A percentile compares a stretch with the other conserved stretches of the same genome.
These are phyloP conservation scores for Colletotrichum sojae DNA, from an alignment of 2,329 filamentous ascomycete species.

Conservation along the genomic window DNA sequence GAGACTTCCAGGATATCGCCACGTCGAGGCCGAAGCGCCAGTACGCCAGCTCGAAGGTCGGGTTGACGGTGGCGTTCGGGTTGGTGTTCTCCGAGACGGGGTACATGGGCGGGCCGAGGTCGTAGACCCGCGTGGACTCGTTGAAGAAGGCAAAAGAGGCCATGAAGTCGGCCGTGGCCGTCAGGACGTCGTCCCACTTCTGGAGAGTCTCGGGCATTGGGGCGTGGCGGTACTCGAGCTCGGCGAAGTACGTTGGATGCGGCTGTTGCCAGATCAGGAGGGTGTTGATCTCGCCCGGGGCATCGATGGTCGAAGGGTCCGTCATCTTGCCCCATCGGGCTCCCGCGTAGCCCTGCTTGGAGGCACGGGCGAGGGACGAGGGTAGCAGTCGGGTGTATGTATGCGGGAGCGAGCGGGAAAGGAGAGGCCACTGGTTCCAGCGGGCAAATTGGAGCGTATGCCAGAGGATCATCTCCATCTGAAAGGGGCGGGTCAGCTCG, in stretches of 20 bases:
- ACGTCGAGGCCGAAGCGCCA: conserved; percentile 73
- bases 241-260: conserved; percentile 72
- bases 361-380: conserved; percentile 54
- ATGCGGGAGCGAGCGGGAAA: conserved; percentile 59
- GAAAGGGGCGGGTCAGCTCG: neutral
- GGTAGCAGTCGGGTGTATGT: conserved; percentile 63
- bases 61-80: conserved; percentile 69
- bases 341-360: conserved; percentile 58
- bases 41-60: conserved; percentile 73
- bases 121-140: conserved; percentile 64
- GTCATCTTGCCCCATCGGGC: conserved; percentile 60
- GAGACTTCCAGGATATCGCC: conserved; percentile 66
- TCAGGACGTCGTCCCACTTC: conserved; percentile 68
- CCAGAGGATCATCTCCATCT: conserved; percentile 69
- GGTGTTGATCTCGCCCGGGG: conserved; percentile 73
- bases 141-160: conserved; percentile 70
- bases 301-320: conserved; percentile 64
- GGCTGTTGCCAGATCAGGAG: conserved; percentile 75
- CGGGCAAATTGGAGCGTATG: conserved; percentile 65
- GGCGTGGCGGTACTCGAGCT: conserved; percentile 65
- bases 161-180: conserved; percentile 71
- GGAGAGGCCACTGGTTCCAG: conserved; percentile 62
- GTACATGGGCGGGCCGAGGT: conserved; percentile 62
- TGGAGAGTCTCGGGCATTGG: conserved; percentile 58
- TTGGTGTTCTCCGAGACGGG: conserved; percentile 70